A percentile compares a stretch with the other conserved stretches of the same genome.
These are phyloP conservation scores for Dendrobium chrysotoxum DNA, from an alignment of 106 monocot genomes.

Conservation along the genomic window DNA sequence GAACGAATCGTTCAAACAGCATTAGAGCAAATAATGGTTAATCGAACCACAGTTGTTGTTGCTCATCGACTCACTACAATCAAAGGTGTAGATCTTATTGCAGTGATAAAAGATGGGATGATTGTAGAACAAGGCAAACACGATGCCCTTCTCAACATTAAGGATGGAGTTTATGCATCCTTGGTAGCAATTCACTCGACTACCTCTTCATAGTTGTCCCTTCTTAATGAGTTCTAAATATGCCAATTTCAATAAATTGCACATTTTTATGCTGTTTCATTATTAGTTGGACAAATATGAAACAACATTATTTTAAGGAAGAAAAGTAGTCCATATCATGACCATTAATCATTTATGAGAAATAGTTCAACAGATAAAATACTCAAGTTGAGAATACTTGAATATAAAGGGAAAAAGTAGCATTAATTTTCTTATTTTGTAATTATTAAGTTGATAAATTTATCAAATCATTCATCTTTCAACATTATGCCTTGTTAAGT, in stretches of 20 bases:
- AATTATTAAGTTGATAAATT: too few species aligned
- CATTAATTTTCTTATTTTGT: too few species aligned
- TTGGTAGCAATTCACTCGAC: slow-evolving; percentile 14
- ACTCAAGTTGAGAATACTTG: too few species aligned
- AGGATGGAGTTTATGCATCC: slow-evolving; percentile 18
- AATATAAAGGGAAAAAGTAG: too few species aligned
- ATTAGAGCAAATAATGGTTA: slow-evolving; percentile 12
- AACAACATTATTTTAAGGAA: too few species aligned
- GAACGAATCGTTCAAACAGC: slow-evolving; percentile 16
- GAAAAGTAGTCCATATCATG: too few species aligned
- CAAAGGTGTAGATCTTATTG: slow-evolving; percentile 10
- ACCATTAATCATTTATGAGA: too few species aligned
- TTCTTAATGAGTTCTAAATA: neutral
- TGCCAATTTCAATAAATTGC: neutral
- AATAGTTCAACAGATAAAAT: too few species aligned
- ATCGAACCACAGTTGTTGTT: slow-evolving; percentile 16
- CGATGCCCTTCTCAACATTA: slow-evolving; percentile 11
- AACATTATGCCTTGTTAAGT: too few species aligned
- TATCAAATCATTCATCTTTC: too few species aligned
- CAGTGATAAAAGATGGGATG: slow-evolving; percentile 14
- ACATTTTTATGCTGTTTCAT: too few species aligned
- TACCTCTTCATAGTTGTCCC: slow-evolving; percentile 5
- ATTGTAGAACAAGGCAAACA: slow-evolving; percentile 19
- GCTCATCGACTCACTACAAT: slow-evolving; percentile 17
- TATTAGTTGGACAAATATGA: too few species aligned